Percentiles rank a stretch among this genome's conserved stretches.
Conservation (phyloP, 371 early-diverging fungal genomes). For the Circinella umbellata region DNA sequence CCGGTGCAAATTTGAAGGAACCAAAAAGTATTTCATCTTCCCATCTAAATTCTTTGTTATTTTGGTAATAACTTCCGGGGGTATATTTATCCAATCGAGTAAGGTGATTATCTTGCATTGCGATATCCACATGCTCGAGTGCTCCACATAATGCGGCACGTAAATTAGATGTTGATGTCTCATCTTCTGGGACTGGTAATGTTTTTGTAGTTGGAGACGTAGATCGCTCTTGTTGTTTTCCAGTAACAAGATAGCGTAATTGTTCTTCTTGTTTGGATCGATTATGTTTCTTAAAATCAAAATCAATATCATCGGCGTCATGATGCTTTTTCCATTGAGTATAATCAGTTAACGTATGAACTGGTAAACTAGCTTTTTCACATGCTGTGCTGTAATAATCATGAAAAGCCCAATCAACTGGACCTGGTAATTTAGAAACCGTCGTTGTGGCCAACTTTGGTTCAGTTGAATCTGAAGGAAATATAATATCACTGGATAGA, state of each 20-base stretch:
- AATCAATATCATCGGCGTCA: constrained; percentile 10
- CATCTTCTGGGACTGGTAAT: not conserved
- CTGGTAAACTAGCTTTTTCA: constrained; percentile 26
- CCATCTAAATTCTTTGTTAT: constrained; percentile 5
- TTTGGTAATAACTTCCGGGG: constrained; percentile 4
- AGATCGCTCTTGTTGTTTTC: not conserved
- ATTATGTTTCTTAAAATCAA: constrained; percentile 7
- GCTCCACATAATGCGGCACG: constrained; percentile 36
- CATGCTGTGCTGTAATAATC: constrained; percentile 38
- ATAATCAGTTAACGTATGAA: constrained; percentile 19
- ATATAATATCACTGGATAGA: constrained; percentile 40
- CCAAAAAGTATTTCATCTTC: constrained; percentile 9
- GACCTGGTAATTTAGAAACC: constrained; percentile 26
- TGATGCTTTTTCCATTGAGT: constrained; percentile 11
- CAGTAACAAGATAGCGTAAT: constrained; percentile 12
- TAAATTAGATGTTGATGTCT: constrained; percentile 14
- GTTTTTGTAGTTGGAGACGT: not conserved
- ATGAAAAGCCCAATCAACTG: constrained; percentile 43
- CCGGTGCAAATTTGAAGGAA: not conserved
- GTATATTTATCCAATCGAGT: constrained; percentile 16
- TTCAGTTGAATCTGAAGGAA: constrained; percentile 42
- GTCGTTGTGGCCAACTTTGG: constrained; percentile 33
- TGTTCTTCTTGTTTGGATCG: constrained; percentile 16
- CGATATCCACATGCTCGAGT: constrained; percentile 28
- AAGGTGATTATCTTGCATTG: constrained; percentile 27